These are phyloP conservation scores for Euphorbia pulcherrima DNA, from an alignment of 345 rosid genomes.

Conservation along the genomic window DNA sequence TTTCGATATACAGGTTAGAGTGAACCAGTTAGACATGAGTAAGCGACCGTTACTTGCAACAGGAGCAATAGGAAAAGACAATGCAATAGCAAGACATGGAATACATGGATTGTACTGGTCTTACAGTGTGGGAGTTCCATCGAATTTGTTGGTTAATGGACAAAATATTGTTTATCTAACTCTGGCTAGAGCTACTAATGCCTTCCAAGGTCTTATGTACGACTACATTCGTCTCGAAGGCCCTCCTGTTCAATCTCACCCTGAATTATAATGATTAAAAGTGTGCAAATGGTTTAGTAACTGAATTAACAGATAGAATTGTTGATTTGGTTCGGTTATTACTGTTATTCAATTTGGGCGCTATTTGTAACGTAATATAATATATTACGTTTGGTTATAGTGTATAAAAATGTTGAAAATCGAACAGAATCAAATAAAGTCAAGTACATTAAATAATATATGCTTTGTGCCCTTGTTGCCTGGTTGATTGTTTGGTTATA, in stretches of 20 bases:
- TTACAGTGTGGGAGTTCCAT: conserved; percentile 39
- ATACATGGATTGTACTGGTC: conserved; percentile 74
- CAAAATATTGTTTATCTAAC: conserved; percentile 51
- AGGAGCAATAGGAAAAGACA: conserved; percentile 50
- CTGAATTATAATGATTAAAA: too few species aligned
- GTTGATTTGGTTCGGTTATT: too few species aligned
- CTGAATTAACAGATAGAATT: too few species aligned
- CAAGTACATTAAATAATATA: too few species aligned
- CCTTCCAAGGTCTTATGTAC: conserved; percentile 64
- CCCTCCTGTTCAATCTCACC: conserved; percentile 18
- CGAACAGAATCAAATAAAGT: too few species aligned
- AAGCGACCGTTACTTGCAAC: conserved; percentile 38
- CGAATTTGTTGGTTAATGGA: conserved; percentile 37
- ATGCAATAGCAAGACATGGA: conserved; percentile 84
- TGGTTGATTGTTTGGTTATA: too few species aligned
- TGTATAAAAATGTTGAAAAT: too few species aligned
- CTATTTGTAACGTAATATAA: too few species aligned
- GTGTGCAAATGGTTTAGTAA: too few species aligned
- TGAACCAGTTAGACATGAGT: conserved; percentile 32
- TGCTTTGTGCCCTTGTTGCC: too few species aligned
- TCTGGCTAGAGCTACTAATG: conserved; percentile 35
- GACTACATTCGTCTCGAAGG: conserved; percentile 83
- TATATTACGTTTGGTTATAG: too few species aligned
- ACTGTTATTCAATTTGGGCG: background rate
- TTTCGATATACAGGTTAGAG: conserved; percentile 47